phyloP scores from a whole-genome alignment of 2,329 filamentous ascomycete species.

The Metarhizium brunneum region DNA sequence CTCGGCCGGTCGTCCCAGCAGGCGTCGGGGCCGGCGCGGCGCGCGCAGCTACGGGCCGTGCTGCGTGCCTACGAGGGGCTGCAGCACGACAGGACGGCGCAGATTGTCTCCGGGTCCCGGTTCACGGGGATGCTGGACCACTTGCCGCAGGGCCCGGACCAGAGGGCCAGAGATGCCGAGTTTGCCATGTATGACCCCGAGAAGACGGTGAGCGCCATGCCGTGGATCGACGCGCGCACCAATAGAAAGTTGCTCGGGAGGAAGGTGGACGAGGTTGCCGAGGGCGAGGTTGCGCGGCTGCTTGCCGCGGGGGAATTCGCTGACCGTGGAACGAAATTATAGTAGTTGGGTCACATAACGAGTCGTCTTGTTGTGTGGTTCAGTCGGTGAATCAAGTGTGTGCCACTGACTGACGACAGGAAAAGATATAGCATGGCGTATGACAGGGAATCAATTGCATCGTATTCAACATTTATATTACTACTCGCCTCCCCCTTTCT shows the following conservation, averaged over 20 bases:
- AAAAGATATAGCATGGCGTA: neutral
- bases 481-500: neutral
- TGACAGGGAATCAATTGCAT: neutral
- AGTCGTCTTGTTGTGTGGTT: neutral
- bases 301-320: neutral
- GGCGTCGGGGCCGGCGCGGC: neutral
- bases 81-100: constrained; percentile 4
- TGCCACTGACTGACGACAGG: neutral
- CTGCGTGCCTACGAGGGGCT: constrained; percentile 5
- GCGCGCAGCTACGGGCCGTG: neutral
- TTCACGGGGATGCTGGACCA: constrained; percentile 6
- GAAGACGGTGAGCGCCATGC: constrained; percentile 5
- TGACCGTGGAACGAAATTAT: neutral
- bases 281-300: constrained; percentile 2
- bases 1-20: constrained; percentile 15
- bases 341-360: neutral
- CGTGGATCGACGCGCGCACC: constrained; percentile 9
- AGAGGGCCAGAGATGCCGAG: constrained; percentile 7
- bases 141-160: constrained; percentile 1
- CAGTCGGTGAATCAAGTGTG: neutral
- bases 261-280: constrained; percentile 4
- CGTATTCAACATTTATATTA: neutral
- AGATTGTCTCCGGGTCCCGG: constrained; percentile 5
- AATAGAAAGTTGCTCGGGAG: constrained; percentile 6
- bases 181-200: constrained; percentile 4